These are phyloP conservation scores for Neoboletus magnificus DNA, from an alignment of 768 basidiomycete species.

Conservation along the genomic window DNA sequence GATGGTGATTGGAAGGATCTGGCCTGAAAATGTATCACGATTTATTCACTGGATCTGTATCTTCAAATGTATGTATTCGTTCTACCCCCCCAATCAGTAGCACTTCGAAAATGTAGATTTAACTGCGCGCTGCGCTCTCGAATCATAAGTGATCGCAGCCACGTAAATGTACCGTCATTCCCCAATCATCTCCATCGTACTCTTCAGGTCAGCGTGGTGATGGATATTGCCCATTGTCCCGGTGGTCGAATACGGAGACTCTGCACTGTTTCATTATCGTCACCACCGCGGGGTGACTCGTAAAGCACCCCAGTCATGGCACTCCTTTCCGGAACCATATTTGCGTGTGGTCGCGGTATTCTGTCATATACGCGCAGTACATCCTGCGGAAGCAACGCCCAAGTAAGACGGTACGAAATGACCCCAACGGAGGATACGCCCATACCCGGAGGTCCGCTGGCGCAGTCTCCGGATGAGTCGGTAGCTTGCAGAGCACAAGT, in stretches of 20 bases:
- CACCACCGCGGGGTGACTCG: conserved; percentile 27
- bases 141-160: background rate
- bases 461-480: conserved; percentile 41
- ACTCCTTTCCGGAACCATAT: conserved; percentile 45
- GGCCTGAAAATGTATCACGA: conserved; percentile 9
- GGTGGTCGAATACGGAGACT: conserved; percentile 34
- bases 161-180: background rate
- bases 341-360: conserved; percentile 46
- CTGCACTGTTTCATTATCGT: conserved; percentile 25
- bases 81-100: conserved; percentile 3
- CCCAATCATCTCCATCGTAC: conserved; percentile 27
- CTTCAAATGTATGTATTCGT: background rate
- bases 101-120: background rate
- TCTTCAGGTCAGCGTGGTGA: conserved; percentile 42
- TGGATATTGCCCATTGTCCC: conserved; percentile 48
- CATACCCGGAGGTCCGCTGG: conserved; percentile 41
- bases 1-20: conserved; percentile 70
- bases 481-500: conserved; percentile 43
- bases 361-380: conserved; percentile 46
- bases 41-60: conserved; percentile 10
- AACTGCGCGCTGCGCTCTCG: background rate
- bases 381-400: conserved; percentile 29
- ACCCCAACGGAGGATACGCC: background rate
- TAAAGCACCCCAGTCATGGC: conserved; percentile 42
- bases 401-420: background rate